Base-by-base conservation (phyloP, 2,329 filamentous ascomycete genomes). In the Colletotrichum chrysophilum region DNA sequence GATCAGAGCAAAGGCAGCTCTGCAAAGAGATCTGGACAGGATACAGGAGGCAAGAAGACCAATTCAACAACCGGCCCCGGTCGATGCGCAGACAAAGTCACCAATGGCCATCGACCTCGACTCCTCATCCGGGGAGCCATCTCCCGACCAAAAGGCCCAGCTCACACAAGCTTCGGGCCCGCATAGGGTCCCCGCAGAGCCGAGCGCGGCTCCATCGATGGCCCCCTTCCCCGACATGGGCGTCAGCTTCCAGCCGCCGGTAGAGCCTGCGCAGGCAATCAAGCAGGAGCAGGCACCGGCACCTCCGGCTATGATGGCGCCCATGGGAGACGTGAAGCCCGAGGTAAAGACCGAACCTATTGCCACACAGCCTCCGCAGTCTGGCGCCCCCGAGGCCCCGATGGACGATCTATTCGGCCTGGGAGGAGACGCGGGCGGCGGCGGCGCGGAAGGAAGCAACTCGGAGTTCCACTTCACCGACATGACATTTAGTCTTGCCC, bases 181-280 rank as follows among this genome's bases (percentile, higher is more conserved):
- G 66, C 75, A 76, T 30, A 64, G 65, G 26, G 71, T 68, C 52
- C 75, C 76, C 43, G 70, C 70, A 70, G 75, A 75, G 30, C 56
- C 75, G n/a, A 64, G 56, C 28, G 34, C 77, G 8, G 79, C 77
- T 38, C 87, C 86, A 78, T 85, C 88, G 16, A 85, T 89, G 66
- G 90, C 90, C 18, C 87, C 90, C 0, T 88, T 91, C 76, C 88
- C 90, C 3, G 88, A 91, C 77, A 91, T 91, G 89, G 89, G 88
- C 32, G 86, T 90, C 82, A 87, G 84, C 32, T 85, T 85, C 75
- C 73, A 73, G 32, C 70, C 73, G n/a, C 38, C 38, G 26, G 78
- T 84, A 58, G 82, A 70, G 12, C 12, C 76, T 7, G 58, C 76
- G 8, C 79, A 79, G 26, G 21, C 64, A 34, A 43, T 73, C 36